A percentile compares a stretch with the other conserved stretches of the same genome.
phyloP scores from a whole-genome alignment of 2,329 filamentous ascomycete species.

The Epichloe sp. region DNA sequence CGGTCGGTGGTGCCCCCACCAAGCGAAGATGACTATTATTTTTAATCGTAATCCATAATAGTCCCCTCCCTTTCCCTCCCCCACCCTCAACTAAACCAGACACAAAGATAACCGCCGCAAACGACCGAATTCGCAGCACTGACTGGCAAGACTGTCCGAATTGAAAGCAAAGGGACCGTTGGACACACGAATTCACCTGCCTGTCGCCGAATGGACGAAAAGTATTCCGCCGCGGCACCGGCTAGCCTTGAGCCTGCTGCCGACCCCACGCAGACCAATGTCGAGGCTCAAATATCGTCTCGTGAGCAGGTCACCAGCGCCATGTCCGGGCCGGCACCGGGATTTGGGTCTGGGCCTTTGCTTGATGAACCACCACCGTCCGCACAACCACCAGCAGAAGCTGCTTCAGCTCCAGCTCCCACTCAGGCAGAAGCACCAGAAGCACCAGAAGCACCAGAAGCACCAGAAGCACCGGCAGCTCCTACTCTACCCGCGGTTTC shows the following conservation, averaged over 20 bases:
- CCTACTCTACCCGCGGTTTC: background rate
- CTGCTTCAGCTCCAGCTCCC: background rate
- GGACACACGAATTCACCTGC: background rate
- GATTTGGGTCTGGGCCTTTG: constrained; percentile 3
- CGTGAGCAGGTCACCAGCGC: constrained; percentile 9
- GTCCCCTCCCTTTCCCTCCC: background rate
- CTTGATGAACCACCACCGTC: constrained; percentile 1
- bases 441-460: background rate
- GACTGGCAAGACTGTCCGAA: background rate
- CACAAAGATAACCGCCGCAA: background rate
- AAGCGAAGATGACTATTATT: background rate
- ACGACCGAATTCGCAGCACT: background rate
- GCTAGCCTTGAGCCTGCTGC: constrained; percentile 6
- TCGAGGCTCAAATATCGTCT: constrained; percentile 6
- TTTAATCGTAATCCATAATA: background rate
- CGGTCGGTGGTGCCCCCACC: background rate
- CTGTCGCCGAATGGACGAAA: constrained; percentile 7
- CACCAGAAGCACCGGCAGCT: background rate
- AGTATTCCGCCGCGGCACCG: constrained; percentile 4
- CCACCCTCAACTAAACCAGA: background rate
- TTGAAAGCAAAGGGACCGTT: background rate
- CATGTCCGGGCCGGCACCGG: constrained; percentile 2
- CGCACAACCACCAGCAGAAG: background rate
- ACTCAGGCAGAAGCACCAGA: too few relatives aligned
- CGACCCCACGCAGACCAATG: constrained; percentile 9